Evolutionary conservation across 2,329 filamentous ascomycete genomes (phyloP), one percentile per base, ranked within the genome.

Genomic region (Falciphora oryzae): DNA sequence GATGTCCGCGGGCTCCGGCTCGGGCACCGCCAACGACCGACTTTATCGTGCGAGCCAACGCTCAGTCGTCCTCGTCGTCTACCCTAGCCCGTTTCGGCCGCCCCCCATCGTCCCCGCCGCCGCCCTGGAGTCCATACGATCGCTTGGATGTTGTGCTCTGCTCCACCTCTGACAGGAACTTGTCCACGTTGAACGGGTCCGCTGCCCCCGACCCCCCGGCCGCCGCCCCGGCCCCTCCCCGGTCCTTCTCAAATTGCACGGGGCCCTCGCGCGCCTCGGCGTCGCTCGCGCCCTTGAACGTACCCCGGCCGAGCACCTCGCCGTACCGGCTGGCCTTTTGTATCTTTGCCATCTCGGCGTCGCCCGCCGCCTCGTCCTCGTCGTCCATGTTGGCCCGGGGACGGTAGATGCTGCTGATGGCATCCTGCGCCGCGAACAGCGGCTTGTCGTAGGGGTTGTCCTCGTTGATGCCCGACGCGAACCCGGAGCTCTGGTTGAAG

Each of bases 361-460:
- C 91, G 0, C 90, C 94, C 0, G 85, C 89, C 53, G 89, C 92
- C 27, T 87, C 89, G 60, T 93, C 89, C 22, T 87, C 89, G 59
- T 92, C 91, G 62, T 89, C 90, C 71, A 89, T 86, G 65, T 89
- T 88, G 29, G 90, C 86, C 28, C 85, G 85, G 1, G 94, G 92
- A 44, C 93, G 85, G 77, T 99, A 99, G 69, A 99, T 98, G 75
- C 89, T 94, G 78, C 87, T 95, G 71, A 97, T 92, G 11, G 92
- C 94, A 73, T 98, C 94, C 74, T 97, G 93, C 18, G 95, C 94
- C 0, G 93, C 93, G 75, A 99, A 99, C 10, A 99, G 81, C 27
- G 95, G 95, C 78, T 98, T 98, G 76, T 98, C 95, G 79, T 98
- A 99, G 0, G 89, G 88, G 73, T 99, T 95, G 75, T 99, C 95